Evolutionary conservation across 2,329 filamentous ascomycete species (phyloP), one percentile per base, ranked within the genome.

Genomic region (Neophaeococcomyces mojaviensis): DNA sequence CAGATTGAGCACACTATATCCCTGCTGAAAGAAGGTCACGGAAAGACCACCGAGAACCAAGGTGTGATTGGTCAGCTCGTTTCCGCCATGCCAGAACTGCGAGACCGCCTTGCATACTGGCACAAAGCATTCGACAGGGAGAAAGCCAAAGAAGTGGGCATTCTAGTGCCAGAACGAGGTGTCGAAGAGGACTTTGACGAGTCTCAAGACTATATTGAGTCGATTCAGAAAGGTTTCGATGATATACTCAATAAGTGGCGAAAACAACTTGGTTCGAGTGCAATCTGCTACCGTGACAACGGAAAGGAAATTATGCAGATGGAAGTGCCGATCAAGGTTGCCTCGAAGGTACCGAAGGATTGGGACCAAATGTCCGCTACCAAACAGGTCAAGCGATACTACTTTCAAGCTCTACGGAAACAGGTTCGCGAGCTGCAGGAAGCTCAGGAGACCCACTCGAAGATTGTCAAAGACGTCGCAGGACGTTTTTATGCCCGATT

Each of bases 341-440:
- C 86, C 59, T 95, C 94, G 64, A 81, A 68, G 48, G 69, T 98
- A 2, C 92, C 92, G 0, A 84, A 84, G 54, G 79, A 72, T 57
- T 98, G 92, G 89, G 82, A 88, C 52, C 90, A 97, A 61, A 96
- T 97, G 88, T 97, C 92, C 3, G 85, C 89, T 0, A 97, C 92
- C 0, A 79, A 84, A 52, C 81, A 83, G 47, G 86, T 94, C 59
- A 96, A 94, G 67, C 84, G 92, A 1, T 98, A 90, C 71, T 98
- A 97, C 69, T 94, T 89, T 56, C 77, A 82, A 1, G 85, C 94
- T 59, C 75, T 97, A 12, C 84, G 85, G 12, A 74, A 77, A 22
- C 77, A 96, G 2, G 88, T 98, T 18, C 84, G 90, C 40, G 78
- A 88, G 56, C 74, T 97, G 15, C 92, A 95, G 61, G 92, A 98